These are phyloP conservation scores for Gypsophila paniculata DNA, from an alignment of 179 eudicot genomes.

Conservation along the genomic window DNA sequence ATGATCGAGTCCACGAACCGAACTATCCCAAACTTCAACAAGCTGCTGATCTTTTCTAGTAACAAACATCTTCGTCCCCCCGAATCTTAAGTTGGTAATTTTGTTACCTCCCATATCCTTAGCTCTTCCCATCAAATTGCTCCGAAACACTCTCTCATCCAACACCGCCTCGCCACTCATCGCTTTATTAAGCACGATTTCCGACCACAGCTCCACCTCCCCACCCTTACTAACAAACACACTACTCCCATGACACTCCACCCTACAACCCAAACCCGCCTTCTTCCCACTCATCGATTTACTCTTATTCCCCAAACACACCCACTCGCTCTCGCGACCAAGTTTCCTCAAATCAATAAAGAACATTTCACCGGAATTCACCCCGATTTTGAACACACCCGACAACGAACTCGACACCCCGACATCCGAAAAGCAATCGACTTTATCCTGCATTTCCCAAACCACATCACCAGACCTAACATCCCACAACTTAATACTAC, in stretches of 20 bases:
- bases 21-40: constrained; percentile 89
- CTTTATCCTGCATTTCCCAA: constrained; percentile 72
- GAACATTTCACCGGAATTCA: constrained; percentile 80
- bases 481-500: constrained; percentile 86
- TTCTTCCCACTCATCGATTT: constrained; percentile 53
- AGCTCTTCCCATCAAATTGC: constrained; percentile 66
- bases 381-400: constrained; percentile 74
- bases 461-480: constrained; percentile 63
- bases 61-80: constrained; percentile 90
- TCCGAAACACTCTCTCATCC: constrained; percentile 58
- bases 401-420: constrained; percentile 49
- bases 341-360: constrained; percentile 64
- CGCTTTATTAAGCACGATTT: constrained; percentile 41
- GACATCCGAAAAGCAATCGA: constrained; percentile 87
- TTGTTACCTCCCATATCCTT: constrained; percentile 57
- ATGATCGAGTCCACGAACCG: constrained; percentile 25
- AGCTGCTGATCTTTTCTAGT: constrained; percentile 71
- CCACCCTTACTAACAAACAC: constrained; percentile 72
- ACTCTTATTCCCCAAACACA: constrained; percentile 58
- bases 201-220: constrained; percentile 77
- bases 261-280: constrained; percentile 72
- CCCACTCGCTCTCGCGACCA: constrained; percentile 51
- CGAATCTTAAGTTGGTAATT: constrained; percentile 64
- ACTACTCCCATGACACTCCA: constrained; percentile 64
- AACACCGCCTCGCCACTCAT: constrained; percentile 23